Base-by-base conservation (phyloP, 2,329 filamentous ascomycete species). In the Neonectria neomacrospora region DNA sequence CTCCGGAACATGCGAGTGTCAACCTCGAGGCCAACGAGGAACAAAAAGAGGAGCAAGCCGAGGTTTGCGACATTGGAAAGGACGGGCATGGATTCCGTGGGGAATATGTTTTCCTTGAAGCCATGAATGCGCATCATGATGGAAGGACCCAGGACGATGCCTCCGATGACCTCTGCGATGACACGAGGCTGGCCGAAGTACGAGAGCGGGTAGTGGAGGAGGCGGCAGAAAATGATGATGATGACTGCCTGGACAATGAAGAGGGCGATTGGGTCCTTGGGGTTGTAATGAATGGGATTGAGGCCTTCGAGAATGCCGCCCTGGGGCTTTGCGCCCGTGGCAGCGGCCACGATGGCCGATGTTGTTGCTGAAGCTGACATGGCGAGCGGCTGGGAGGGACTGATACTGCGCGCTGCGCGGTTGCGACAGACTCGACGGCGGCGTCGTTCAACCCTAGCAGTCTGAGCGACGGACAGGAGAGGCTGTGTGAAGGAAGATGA, bases 21-120 rank as follows among this genome's bases (percentile, higher is more conserved):
- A 47, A 94, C 93, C 80, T 97, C 94, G 3, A 97, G 83, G 2
- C 93, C 94, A 23, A 97, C 93, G 61, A 97, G 83, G 78, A 97
- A 97, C 37, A 97, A 82, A 75, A 96, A 97, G 8, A 97, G 83
- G 14, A 96, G 86, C 55, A 97, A 81, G 6, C 94, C 94, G 3
- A 97, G 79, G 70, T 96, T 97, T 47, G 94, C 93, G 47, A 93
- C 91, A 57, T 94, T 85, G 70, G 82, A 90, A 53, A 97, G 82
- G 55, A 90, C 88, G 2, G 92, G 89, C 77, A 96, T 91, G 2
- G 92, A 94, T 1, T 81, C 86, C 0, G 81, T 74, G 0, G 94
- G 93, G 73, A 97, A 97, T 68, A 97, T 95, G 67, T 90, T 83
- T 3, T 82, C 79, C 54, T 87, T 83, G 80, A 97, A 97, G 41